These are phyloP conservation scores for Ogataea methanolica DNA, from an alignment of 805 yeast species.

Conservation along the genomic window DNA sequence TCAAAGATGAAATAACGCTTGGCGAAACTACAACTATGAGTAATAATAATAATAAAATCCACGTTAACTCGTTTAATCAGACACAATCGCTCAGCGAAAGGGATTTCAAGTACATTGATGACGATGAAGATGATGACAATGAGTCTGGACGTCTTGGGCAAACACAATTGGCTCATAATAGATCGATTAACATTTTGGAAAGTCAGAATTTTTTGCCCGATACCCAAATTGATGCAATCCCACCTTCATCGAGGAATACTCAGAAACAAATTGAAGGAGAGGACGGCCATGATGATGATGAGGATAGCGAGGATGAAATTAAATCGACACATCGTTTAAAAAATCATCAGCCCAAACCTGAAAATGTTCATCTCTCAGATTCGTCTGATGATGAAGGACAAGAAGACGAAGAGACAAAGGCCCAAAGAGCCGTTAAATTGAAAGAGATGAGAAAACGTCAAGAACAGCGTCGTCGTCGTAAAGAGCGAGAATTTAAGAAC, in stretches of 20 bases:
- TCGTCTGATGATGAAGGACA: slow-evolving; percentile 2
- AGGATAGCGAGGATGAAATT: background rate
- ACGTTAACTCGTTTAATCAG: background rate
- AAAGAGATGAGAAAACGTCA: slow-evolving; percentile 22
- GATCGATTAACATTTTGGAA: slow-evolving; percentile 12
- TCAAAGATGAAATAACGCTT: slow-evolving; percentile 3
- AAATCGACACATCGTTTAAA: background rate
- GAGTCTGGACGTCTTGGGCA: slow-evolving; percentile 23
- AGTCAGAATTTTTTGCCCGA: slow-evolving; percentile 28
- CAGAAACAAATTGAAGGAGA: slow-evolving; percentile 19
- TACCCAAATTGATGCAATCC: slow-evolving; percentile 26
- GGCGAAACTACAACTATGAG: slow-evolving; percentile 19
- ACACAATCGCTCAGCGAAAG: background rate
- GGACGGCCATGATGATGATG: slow-evolving; percentile 29
- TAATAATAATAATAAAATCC: background rate
- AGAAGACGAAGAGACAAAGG: slow-evolving; percentile 34
- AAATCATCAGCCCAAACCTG: background rate
- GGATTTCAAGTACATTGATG: slow-evolving; percentile 5
- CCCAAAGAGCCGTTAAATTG: slow-evolving; percentile 17
- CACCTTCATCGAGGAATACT: background rate
- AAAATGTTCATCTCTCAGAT: background rate
- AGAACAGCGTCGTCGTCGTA: slow-evolving; percentile 21
- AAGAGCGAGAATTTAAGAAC: slow-evolving; percentile 49
- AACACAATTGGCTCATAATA: background rate
- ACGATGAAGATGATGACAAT: slow-evolving; percentile 13